Conservation (phyloP, 257 asterid genomes). For the Paraleonurus japonicus region DNA sequence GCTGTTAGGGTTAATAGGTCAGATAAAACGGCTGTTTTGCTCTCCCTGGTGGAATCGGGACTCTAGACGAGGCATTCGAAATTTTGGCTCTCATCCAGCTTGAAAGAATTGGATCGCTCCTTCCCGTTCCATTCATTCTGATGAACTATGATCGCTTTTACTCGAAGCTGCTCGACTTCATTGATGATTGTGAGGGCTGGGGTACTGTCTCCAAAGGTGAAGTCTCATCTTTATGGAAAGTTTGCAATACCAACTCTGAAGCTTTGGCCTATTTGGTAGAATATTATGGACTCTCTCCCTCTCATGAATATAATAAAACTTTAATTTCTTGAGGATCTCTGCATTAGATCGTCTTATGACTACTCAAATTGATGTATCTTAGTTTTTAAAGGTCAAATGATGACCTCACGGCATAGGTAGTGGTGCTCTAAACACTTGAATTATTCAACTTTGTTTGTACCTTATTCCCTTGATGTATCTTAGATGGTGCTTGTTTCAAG, state of each 20-base stretch:
- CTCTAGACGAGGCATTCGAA: slow-evolving; percentile 87
- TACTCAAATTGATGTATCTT: too few species aligned
- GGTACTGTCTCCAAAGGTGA: slow-evolving; percentile 74
- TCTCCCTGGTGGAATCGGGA: slow-evolving; percentile 92
- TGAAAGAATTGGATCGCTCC: slow-evolving; percentile 66
- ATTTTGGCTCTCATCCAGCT: slow-evolving; percentile 83
- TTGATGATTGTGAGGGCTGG: slow-evolving; percentile 67
- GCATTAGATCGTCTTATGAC: too few species aligned
- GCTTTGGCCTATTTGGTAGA: slow-evolving; percentile 67
- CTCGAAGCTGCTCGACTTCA: slow-evolving; percentile 73
- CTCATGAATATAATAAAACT: slow-evolving; percentile 8
- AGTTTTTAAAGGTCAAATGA: too few species aligned
- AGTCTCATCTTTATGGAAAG: slow-evolving; percentile 71
- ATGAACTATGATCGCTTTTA: slow-evolving; percentile 86
- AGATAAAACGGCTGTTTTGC: slow-evolving; percentile 78
- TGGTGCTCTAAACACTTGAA: too few species aligned
- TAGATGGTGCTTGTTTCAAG: too few species aligned
- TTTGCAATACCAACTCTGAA: slow-evolving; percentile 67
- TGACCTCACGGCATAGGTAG: too few species aligned
- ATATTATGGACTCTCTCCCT: slow-evolving; percentile 44
- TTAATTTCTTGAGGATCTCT: slow-evolving; percentile 12
- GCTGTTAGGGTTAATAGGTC: slow-evolving; percentile 59
- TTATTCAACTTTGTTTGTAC: too few species aligned
- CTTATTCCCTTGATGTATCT: too few species aligned
- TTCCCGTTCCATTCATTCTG: slow-evolving; percentile 71